Conservation (phyloP, 2,329 filamentous ascomycete species). For the Plectosphaerella sp. region DNA sequence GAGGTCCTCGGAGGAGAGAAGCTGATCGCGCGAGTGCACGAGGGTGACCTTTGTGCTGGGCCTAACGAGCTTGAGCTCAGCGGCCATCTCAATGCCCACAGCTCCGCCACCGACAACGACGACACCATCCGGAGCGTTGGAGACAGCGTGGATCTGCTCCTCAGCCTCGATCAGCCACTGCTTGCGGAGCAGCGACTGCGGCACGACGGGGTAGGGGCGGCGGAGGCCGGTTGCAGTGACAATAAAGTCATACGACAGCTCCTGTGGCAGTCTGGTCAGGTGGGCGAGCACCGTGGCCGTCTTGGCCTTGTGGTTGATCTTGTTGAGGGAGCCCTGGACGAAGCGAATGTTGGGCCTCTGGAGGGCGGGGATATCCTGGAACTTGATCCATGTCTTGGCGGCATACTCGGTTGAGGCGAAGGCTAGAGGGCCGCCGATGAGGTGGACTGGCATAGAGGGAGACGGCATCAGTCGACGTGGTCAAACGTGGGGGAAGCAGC, state of each 20-base stretch:
- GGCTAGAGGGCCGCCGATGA: conserved; percentile 72
- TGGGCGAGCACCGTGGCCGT: conserved; percentile 51
- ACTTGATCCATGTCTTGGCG: conserved; percentile 66
- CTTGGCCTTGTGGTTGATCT: conserved; percentile 56
- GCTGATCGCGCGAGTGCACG: conserved; percentile 65
- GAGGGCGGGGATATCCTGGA: conserved; percentile 62
- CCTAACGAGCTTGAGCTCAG: conserved; percentile 66
- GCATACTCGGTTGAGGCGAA: conserved; percentile 61
- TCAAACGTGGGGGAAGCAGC: neutral
- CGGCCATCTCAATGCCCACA: conserved; percentile 78
- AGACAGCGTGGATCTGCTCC: conserved; percentile 52
- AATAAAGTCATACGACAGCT: conserved; percentile 67
- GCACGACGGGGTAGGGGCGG: conserved; percentile 68
- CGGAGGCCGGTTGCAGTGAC: conserved; percentile 66
- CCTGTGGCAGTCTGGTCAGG: conserved; percentile 34
- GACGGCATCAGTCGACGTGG: neutral
- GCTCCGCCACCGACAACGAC: conserved; percentile 75
- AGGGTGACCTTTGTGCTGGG: conserved; percentile 66
- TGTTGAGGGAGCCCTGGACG: conserved; percentile 60
- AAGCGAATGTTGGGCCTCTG: conserved; percentile 57
- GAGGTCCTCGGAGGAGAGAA: conserved; percentile 70
- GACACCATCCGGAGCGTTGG: conserved; percentile 51
- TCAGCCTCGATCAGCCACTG: conserved; percentile 59
- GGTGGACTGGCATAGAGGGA: conserved; percentile 45
- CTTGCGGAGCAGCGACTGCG: conserved; percentile 57